Conservation (phyloP, 306 rosid species). For the Castanea crenata region DNA sequence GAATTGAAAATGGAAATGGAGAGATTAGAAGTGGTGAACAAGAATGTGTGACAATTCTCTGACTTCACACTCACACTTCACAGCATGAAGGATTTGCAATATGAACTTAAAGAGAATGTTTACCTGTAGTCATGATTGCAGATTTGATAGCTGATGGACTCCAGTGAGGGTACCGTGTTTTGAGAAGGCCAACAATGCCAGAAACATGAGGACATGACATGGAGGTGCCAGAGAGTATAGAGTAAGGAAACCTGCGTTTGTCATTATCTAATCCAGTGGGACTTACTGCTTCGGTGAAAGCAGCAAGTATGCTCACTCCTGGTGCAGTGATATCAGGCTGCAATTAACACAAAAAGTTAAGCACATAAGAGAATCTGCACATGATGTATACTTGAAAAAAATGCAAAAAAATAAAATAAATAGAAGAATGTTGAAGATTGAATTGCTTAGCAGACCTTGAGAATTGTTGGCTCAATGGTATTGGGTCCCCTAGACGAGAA, state of each 20-base stretch:
- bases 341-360: conserved; percentile 3
- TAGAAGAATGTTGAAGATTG: background rate
- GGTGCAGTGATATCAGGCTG: conserved; percentile 71
- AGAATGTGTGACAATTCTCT: background rate
- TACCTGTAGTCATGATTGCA: conserved; percentile 70
- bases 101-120: background rate
- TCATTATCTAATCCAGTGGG: conserved; percentile 25
- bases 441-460: conserved; percentile 48
- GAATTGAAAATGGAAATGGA: background rate
- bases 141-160: conserved; percentile 66
- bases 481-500: conserved; percentile 84
- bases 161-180: conserved; percentile 54
- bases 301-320: conserved; percentile 45
- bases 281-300: conserved; percentile 16
- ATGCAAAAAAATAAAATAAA: background rate
- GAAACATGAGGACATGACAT: conserved; percentile 69
- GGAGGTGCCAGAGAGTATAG: conserved; percentile 43
- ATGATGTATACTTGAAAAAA: background rate
- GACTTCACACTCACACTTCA: no score
- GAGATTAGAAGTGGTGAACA: background rate
- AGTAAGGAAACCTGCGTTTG: conserved; percentile 31
- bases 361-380: background rate
- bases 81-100: background rate
- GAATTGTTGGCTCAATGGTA: conserved; percentile 33
- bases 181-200: conserved; percentile 51